These are phyloP conservation scores for Saraca asoca DNA, from an alignment of 331 rosid species.

Conservation along the genomic window DNA sequence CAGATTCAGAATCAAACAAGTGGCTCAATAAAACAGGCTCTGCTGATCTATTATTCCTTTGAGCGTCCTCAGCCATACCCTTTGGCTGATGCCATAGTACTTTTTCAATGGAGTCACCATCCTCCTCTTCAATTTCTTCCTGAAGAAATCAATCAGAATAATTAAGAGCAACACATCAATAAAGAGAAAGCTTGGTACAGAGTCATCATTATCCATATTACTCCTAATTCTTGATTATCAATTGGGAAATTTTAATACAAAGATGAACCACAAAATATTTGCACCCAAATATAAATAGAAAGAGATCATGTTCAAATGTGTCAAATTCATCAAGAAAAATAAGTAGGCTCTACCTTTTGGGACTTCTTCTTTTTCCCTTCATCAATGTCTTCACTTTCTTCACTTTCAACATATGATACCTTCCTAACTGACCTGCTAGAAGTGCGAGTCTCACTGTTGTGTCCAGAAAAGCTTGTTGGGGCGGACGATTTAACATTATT, in stretches of 20 bases:
- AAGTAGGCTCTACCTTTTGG: conserved; percentile 66
- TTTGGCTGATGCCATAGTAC: conserved; percentile 98
- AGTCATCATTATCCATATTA: too few species aligned
- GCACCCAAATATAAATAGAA: conserved; percentile 13
- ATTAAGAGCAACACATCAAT: conserved; percentile 23
- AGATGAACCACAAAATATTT: conserved; percentile 24
- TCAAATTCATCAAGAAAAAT: conserved; percentile 15
- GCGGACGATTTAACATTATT: conserved; percentile 54
- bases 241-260: neutral
- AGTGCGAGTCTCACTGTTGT: conserved; percentile 78
- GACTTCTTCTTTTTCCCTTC: conserved; percentile 90
- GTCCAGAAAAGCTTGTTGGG: conserved; percentile 45
- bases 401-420: conserved; percentile 98
- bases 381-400: conserved; percentile 88
- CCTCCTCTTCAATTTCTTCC: conserved; percentile 98
- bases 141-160: conserved; percentile 37
- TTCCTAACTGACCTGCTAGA: conserved; percentile 86
- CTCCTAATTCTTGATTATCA: neutral
- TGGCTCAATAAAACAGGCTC: conserved; percentile 78
- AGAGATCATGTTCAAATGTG: conserved; percentile 25
- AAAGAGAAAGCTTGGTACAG: neutral
- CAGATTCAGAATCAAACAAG: conserved; percentile 77
- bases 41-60: conserved; percentile 65
- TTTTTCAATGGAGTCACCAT: conserved; percentile 88
- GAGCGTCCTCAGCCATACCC: conserved; percentile 90